These are phyloP conservation scores for Dysphania ambrosioides DNA, from an alignment of 148 eudicot genomes.

Conservation along the genomic window DNA sequence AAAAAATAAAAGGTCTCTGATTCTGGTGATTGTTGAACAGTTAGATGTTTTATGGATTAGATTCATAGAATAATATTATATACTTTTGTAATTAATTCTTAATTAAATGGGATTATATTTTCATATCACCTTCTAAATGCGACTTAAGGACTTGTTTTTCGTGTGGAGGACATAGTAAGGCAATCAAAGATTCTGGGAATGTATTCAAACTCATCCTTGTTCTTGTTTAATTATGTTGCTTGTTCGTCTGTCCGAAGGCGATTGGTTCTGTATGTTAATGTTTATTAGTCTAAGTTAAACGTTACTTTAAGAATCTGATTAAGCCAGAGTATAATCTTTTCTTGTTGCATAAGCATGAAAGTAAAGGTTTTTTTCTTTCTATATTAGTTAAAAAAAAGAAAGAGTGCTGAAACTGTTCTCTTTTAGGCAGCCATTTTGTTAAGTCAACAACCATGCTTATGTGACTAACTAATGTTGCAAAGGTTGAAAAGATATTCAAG, in stretches of 20 bases:
- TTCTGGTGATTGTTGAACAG: constrained; percentile 18
- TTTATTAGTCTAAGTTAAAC: constrained; percentile 3
- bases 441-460: constrained; percentile 14
- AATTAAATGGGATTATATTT: neutral
- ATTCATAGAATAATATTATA: constrained; percentile 13
- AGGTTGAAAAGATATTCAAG: neutral
- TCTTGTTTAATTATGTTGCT: constrained; percentile 23
- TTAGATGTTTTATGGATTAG: constrained; percentile 32
- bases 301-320: constrained; percentile 17
- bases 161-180: constrained; percentile 13
- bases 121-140: neutral
- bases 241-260: constrained; percentile 21
- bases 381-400: neutral
- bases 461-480: neutral
- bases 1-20: constrained; percentile 10
- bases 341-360: constrained; percentile 20
- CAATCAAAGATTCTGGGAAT: constrained; percentile 23
- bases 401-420: constrained; percentile 8
- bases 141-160: constrained; percentile 20
- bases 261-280: constrained; percentile 18
- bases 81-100: neutral
- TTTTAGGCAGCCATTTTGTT: neutral
- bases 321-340: neutral
- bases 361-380: constrained; percentile 5
- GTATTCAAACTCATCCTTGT: constrained; percentile 13